Evolutionary conservation across 2,329 filamentous ascomycete species (phyloP).

Genomic region (Aspergillus arachidicola): DNA sequence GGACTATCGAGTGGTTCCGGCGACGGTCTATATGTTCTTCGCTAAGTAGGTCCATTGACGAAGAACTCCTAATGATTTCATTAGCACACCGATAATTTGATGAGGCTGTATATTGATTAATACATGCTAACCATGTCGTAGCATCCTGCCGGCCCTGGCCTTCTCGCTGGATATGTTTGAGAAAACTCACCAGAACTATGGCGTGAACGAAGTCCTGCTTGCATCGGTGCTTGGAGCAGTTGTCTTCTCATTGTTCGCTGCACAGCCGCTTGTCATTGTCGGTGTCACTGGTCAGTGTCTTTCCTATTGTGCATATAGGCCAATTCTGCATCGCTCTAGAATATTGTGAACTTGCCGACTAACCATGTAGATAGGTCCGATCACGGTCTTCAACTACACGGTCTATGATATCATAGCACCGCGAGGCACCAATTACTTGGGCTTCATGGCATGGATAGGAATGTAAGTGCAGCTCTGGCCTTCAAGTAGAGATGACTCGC

Average conservation of each 20-base stretch:
- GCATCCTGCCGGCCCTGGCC: slow-evolving; percentile 82
- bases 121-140: slow-evolving; percentile 39
- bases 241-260: slow-evolving; percentile 74
- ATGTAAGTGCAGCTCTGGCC: slow-evolving; percentile 53
- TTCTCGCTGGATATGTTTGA: slow-evolving; percentile 94
- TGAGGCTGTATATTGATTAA: not conserved
- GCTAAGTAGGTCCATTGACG: slow-evolving; percentile 66
- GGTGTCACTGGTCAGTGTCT: slow-evolving; percentile 70
- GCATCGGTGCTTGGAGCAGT: slow-evolving; percentile 79
- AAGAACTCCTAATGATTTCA: not conserved
- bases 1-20: slow-evolving; percentile 86
- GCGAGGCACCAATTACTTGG: slow-evolving; percentile 77
- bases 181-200: slow-evolving; percentile 80
- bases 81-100: not conserved
- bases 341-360: not conserved
- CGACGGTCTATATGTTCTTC: slow-evolving; percentile 93
- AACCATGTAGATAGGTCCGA: slow-evolving; percentile 60
- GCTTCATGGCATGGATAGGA: slow-evolving; percentile 91
- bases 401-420: slow-evolving; percentile 85
- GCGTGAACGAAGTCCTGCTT: slow-evolving; percentile 88
- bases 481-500: not conserved
- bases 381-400: slow-evolving; percentile 93
- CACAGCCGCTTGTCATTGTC: slow-evolving; percentile 86
- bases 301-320: not conserved
- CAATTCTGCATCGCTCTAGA: not conserved